Conservation (phyloP, 1,139 yeast genomes). For the Saccharomyces uvarum region DNA sequence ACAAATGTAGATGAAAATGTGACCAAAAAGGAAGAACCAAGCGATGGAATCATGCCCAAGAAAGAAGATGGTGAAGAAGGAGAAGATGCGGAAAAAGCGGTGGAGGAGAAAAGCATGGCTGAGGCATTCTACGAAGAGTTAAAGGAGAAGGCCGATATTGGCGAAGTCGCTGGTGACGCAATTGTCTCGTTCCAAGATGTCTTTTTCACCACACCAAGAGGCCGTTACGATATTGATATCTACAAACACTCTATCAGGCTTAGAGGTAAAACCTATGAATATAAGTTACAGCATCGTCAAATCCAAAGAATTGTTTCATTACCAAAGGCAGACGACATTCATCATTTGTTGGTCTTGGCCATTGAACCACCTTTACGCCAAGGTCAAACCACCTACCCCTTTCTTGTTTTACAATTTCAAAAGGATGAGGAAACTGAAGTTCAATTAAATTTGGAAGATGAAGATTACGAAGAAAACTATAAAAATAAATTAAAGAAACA, state of each 20-base stretch:
- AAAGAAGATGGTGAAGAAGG: conserved; percentile 38
- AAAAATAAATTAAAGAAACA: conserved; percentile 67
- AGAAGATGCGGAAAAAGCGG: conserved; percentile 35
- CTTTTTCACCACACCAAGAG: conserved; percentile 92
- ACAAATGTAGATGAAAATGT: conserved; percentile 35
- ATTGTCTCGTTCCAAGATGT: conserved; percentile 89
- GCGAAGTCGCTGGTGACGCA: conserved; percentile 94
- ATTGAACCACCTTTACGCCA: conserved; percentile 91
- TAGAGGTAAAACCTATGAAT: conserved; percentile 96
- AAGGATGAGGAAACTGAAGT: conserved; percentile 88
- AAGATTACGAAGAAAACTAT: conserved; percentile 69
- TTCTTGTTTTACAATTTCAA: conserved; percentile 79
- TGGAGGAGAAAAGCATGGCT: conserved; percentile 68
- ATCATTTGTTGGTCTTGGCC: conserved; percentile 79
- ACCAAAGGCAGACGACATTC: conserved; percentile 91
- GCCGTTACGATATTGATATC: conserved; percentile 95
- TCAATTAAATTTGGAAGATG: conserved; percentile 78
- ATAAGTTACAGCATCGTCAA: conserved; percentile 85
- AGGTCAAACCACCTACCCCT: conserved; percentile 95
- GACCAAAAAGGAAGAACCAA: conserved; percentile 21
- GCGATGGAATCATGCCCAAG: conserved; percentile 31
- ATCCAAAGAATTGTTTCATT: conserved; percentile 84
- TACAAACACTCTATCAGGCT: conserved; percentile 80
- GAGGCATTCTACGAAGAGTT: conserved; percentile 80
- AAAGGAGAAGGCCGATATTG: conserved; percentile 92